Evolutionary conservation across 768 basidiomycete genomes (phyloP), one percentile per base, ranked within the genome.

Genomic region (Strobilomyces confusus): DNA sequence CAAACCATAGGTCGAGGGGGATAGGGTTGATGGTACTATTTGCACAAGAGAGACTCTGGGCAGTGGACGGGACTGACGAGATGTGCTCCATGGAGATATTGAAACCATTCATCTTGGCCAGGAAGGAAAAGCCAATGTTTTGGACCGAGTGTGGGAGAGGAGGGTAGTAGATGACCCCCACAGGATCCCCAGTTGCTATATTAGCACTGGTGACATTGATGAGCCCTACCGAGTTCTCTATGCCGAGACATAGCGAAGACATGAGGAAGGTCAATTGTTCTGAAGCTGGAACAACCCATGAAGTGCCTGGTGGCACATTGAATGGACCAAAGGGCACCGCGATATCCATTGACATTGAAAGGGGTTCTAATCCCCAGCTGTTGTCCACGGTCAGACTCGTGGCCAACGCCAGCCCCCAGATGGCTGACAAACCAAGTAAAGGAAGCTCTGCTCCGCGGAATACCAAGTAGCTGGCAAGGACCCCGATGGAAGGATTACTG

Each of bases 381-480:
- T 52, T 32, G 8, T 51, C 49, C 5, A 57, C 55, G 2, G 57
- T 62, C 53, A 64, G 41, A 9, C 54, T 30, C 1, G 57, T 57
- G 1, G 12, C 48, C 20, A 64, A 32, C 29, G 41, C 63, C 42
- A 62, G n/a, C 6, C 15, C 52, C 63, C 55, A 64, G 15, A 51
- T 32, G 15, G 5, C 52, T 20, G 13, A 48, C 5, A 62, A 42
- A 15, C 15, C 48, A 33, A 64, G 46, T 20, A 56, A 47, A 19
- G 55, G 55, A 15, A 55, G 9, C 38, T 57, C 63, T 2, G 41
- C 23, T 9, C 58, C 55, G 46, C 25, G 46, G 17, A 14, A 14
- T 1, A 52, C 25, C 49, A 59, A 15, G 29, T 57, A 32, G 15
- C 9, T 22, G 11, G 40, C 53, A 30, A 64, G 44, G 41, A 49